Conservation (phyloP, 2,329 filamentous ascomycete genomes). For the Hymenoscyphus occultus region DNA sequence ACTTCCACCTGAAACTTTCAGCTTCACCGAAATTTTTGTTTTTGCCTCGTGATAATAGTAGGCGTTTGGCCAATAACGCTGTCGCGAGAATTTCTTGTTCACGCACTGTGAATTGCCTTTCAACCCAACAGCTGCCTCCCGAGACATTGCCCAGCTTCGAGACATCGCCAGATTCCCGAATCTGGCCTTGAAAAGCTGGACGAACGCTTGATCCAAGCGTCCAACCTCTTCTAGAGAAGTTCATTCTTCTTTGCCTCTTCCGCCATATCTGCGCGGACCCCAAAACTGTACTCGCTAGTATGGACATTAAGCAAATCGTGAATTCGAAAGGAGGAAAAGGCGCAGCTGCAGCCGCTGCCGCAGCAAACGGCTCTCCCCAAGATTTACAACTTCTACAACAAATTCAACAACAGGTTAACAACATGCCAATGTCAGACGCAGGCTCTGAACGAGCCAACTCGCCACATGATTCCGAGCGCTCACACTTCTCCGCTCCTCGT, state of each 20-base stretch:
- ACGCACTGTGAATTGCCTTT: slow-evolving; percentile 21
- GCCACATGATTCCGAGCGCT: slow-evolving; percentile 38
- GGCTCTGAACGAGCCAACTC: slow-evolving; percentile 37
- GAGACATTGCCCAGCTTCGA: slow-evolving; percentile 31
- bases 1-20: background rate
- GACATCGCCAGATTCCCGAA: slow-evolving; percentile 26
- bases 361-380: slow-evolving; percentile 29
- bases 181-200: slow-evolving; percentile 26
- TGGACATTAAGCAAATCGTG: slow-evolving; percentile 40
- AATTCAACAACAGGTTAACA: slow-evolving; percentile 36
- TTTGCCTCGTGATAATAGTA: background rate
- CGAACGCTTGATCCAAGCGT: slow-evolving; percentile 37
- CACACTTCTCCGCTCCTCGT: slow-evolving; percentile 35
- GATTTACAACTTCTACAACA: slow-evolving; percentile 37
- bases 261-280: slow-evolving; percentile 3
- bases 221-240: slow-evolving; percentile 26
- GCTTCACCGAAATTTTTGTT: slow-evolving; percentile 9
- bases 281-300: slow-evolving; percentile 19
- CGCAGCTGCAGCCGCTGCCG: slow-evolving; percentile 31
- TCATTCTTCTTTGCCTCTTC: slow-evolving; percentile 13
- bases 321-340: slow-evolving; percentile 36
- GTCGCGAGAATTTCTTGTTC: slow-evolving; percentile 7
- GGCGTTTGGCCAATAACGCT: background rate
- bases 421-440: slow-evolving; percentile 35
- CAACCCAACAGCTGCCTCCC: slow-evolving; percentile 26